Conservation (phyloP, 352 stramenopile genomes). For the Thalassiosira exigua region DNA sequence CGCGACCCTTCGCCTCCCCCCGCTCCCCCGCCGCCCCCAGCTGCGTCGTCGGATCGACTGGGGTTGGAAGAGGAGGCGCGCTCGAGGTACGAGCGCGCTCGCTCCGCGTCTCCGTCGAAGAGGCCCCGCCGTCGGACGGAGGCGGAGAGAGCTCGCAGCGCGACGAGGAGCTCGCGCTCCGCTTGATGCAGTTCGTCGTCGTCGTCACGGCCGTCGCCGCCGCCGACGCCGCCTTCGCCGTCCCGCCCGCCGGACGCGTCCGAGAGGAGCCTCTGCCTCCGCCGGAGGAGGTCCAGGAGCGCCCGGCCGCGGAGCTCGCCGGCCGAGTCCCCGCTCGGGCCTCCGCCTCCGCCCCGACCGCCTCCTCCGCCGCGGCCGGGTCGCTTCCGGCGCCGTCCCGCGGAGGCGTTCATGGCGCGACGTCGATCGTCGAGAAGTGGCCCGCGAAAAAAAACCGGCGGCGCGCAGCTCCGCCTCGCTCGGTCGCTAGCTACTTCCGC, state of each 20-base stretch:
- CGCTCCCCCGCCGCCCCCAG: background rate
- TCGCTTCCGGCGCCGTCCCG: too few species aligned
- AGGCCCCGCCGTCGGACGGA: slow-evolving; percentile 39
- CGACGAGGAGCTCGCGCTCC: slow-evolving; percentile 26
- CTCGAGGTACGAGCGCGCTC: slow-evolving; percentile 8
- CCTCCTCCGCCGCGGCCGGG: too few species aligned
- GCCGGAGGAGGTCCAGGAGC: background rate
- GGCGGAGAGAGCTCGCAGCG: slow-evolving; percentile 14
- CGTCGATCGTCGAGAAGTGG: too few species aligned
- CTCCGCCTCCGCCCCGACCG: too few species aligned
- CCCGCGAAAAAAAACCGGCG: too few species aligned
- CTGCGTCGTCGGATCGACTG: background rate
- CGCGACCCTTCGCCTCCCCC: slow-evolving; percentile 11
- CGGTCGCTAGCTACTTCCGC: background rate
- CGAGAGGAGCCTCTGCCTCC: background rate
- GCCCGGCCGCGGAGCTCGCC: too few species aligned
- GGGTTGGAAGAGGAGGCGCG: slow-evolving; percentile 3
- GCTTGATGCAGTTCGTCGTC: slow-evolving; percentile 15
- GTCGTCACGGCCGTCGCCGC: background rate
- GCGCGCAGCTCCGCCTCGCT: too few species aligned
- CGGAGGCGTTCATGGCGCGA: too few species aligned
- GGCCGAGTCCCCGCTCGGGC: too few species aligned
- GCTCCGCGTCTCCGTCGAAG: slow-evolving; percentile 16
- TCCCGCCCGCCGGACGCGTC: too few species aligned
- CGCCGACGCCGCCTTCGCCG: background rate